Conservation (phyloP, 768 basidiomycete species). For the Sarcomyxa edulis region DNA sequence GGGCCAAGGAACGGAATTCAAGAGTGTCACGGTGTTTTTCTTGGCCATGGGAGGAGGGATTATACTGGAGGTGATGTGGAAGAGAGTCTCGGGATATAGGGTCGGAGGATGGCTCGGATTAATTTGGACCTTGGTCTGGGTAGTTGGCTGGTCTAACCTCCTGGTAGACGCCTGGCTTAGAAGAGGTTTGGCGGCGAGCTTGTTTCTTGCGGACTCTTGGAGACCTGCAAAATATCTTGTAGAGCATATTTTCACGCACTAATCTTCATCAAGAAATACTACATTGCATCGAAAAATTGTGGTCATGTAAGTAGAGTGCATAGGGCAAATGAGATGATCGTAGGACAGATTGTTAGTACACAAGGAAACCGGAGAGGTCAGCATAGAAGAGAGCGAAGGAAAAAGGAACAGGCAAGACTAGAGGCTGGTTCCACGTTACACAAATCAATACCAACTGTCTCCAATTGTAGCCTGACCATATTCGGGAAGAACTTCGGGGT, state of each 20-base stretch:
- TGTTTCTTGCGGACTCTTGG: conserved; percentile 27
- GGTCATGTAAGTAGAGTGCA: not conserved
- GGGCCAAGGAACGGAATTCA: conserved; percentile 45
- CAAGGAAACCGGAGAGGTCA: conserved; percentile 6
- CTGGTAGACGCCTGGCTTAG: conserved; percentile 47
- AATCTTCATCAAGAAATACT: not conserved
- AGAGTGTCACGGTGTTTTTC: conserved; percentile 44
- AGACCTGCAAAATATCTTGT: conserved; percentile 29
- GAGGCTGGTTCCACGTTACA: no score
- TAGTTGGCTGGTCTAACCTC: conserved; percentile 39
- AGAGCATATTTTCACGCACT: conserved; percentile 6
- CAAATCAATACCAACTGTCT: no score
- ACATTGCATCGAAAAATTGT: not conserved
- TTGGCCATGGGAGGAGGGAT: conserved; percentile 50
- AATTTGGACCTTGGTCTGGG: conserved; percentile 47
- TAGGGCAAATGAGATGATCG: conserved; percentile 39
- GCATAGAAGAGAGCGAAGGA: conserved; percentile 37
- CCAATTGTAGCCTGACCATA: no score
- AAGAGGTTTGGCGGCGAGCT: conserved; percentile 35
- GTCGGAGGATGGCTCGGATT: conserved; percentile 45
- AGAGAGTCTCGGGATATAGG: conserved; percentile 32
- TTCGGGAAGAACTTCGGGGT: no score
- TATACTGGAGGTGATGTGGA: conserved; percentile 44
- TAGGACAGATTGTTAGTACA: conserved; percentile 46
- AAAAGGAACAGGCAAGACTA: no score